Conservation (phyloP, 208 protist genomes). For the Leishmania tarentolae region DNA sequence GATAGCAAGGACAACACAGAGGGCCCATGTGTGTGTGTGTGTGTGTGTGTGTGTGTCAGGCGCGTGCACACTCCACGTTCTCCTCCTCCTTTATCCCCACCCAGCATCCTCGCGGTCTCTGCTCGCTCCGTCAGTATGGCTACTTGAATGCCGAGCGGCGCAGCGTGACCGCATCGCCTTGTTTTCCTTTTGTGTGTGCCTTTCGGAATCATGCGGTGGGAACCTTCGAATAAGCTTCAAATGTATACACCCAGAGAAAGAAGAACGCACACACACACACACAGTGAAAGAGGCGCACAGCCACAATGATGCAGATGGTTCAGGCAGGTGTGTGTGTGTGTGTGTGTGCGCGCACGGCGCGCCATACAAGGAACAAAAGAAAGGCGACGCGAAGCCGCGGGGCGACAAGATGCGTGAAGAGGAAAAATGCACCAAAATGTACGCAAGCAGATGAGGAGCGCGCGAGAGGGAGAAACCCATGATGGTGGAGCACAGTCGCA, state of each 20-base stretch:
- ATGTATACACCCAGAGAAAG: not conserved
- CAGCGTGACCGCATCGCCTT: not conserved
- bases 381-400: not conserved
- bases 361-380: not conserved
- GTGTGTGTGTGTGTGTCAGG: not conserved
- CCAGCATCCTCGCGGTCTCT: not conserved
- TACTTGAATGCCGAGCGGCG: not conserved
- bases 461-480: not conserved
- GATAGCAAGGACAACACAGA: not conserved
- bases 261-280: not conserved
- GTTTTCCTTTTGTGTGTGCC: not conserved
- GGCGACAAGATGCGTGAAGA: not conserved
- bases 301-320: not conserved
- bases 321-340: not conserved
- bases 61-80: not conserved
- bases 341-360: not conserved
- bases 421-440: not conserved
- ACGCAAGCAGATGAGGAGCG: not conserved
- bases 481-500: not conserved
- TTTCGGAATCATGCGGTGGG: not conserved
- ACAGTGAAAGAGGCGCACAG: not conserved
- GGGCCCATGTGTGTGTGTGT: not conserved
- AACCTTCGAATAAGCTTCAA: not conserved
- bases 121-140: not conserved
- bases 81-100: not conserved